Evolutionary conservation across 352 stramenopile genomes (phyloP).

Genomic region (Saprolegnia parasitica): DNA sequence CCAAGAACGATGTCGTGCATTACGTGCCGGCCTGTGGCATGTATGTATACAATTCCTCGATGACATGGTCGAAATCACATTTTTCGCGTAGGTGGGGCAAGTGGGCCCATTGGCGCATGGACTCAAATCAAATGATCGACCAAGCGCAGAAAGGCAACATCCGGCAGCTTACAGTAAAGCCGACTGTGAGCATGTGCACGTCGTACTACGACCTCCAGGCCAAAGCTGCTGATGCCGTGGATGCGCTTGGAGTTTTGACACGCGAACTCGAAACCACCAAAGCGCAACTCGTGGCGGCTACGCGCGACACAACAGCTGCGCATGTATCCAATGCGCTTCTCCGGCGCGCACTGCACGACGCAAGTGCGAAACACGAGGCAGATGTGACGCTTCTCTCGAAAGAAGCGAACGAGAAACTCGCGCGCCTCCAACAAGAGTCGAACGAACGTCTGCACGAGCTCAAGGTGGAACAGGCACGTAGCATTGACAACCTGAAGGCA

Average conservation of each 20-base stretch:
- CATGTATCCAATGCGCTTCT: conserved; percentile 37
- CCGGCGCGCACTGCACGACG: conserved; percentile 41
- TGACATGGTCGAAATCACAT: background rate
- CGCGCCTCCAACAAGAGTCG: conserved; percentile 30
- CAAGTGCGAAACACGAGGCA: conserved; percentile 46
- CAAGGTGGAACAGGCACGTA: background rate
- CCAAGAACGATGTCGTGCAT: conserved; percentile 75
- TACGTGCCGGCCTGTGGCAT: conserved; percentile 73
- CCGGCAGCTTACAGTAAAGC: conserved; percentile 32
- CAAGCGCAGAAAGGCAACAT: conserved; percentile 11
- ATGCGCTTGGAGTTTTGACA: conserved; percentile 41
- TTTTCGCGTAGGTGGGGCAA: conserved; percentile 51
- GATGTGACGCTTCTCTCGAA: background rate
- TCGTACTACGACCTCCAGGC: conserved; percentile 83
- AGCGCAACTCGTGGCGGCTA: conserved; percentile 31
- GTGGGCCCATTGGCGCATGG: conserved; percentile 82
- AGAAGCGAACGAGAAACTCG: conserved; percentile 26
- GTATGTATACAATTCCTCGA: conserved; percentile 17
- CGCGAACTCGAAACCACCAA: conserved; percentile 33
- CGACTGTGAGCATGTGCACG: conserved; percentile 65
- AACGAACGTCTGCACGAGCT: conserved; percentile 30
- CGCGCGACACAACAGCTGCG: conserved; percentile 32
- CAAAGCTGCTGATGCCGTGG: conserved; percentile 46
- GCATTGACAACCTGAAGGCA: conserved; percentile 24
- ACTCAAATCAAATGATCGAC: conserved; percentile 25